Evolutionary conservation across 2,329 filamentous ascomycete genomes (phyloP).

Genomic region (Colletotrichum orchidophilum): DNA sequence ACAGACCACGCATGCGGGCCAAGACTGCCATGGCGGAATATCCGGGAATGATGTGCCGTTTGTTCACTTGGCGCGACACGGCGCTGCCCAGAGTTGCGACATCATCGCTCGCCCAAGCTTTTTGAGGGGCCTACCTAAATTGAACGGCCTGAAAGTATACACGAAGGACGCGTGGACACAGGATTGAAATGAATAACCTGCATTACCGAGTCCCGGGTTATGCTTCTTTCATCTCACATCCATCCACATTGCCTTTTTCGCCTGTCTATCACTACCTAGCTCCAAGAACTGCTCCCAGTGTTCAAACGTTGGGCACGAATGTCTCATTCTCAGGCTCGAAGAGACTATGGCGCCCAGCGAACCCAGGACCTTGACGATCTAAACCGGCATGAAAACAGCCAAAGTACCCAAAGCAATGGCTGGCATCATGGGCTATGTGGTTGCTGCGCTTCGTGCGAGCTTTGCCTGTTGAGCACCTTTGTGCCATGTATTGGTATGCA

Average conservation of each 20-base stretch:
- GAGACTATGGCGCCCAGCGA: neutral
- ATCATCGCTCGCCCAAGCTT: neutral
- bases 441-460: neutral
- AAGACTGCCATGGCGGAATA: neutral
- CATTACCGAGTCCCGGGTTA: neutral
- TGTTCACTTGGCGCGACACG: neutral
- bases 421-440: neutral
- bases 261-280: neutral
- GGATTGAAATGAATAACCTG: neutral
- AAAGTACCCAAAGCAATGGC: neutral
- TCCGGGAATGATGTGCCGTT: neutral
- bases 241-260: neutral
- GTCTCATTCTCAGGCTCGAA: neutral
- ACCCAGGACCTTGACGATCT: neutral
- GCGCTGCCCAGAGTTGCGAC: neutral
- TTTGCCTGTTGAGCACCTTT: neutral
- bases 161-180: neutral
- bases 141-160: neutral
- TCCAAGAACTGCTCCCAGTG: neutral
- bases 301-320: neutral
- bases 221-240: neutral
- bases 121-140: neutral
- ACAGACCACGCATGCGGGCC: neutral
- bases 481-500: neutral
- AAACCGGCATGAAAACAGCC: neutral